Base-by-base conservation (phyloP, 2,329 filamentous ascomycete genomes). In the Calonectria leucothoes region DNA sequence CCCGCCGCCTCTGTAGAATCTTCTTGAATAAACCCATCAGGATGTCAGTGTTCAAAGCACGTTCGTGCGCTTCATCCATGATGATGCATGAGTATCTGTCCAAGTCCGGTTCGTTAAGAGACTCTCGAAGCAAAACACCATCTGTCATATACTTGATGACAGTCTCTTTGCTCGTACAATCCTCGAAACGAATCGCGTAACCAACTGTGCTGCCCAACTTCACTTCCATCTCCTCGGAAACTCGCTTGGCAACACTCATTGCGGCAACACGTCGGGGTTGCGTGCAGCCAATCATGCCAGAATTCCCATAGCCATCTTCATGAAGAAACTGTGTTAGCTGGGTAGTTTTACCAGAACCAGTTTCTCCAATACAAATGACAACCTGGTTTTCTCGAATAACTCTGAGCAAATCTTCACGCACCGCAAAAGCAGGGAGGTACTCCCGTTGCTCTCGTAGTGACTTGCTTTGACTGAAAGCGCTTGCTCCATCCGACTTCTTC, bases 121-220 rank as follows among this genome's bases (percentile, higher is more conserved):
- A 98, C 82, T 99, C 97, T 86, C 97, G 91, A 37, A 99, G 90
- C 55, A 99, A 87, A 27, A 99, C 95, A 87, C 97, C 97, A 81
- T 99, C 97, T 0, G 97, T 99, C 96, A 99, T 98, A 84, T 99
- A 99, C 85, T 99, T 99, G 86, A 99, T 98, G 73, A 93, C 89
- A 0, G 97, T 99, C 71, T 98, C 94, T 78, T 95, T 95, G 87
- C 95, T 98, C 1, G 97, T 99, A 84, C 96, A 98, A 83, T 99
- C 97, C 82, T 99, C 97, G 81, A 99, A 99, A 68, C 97, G 95
- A 82, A 99, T 99, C 0, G 97, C 95, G 84, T 99, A 99, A 35
- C 97, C 97, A 45, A 99, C 97, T 0, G 93, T 91, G 70, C 93
- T 93, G 63, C 97, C 97, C 12, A 99, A 88, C 70, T 93, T 93